A percentile compares a stretch with the other conserved stretches of the same genome.
Evolutionary conservation across 306 rosid species (phyloP).

Genomic region (Crotalaria pallida): DNA sequence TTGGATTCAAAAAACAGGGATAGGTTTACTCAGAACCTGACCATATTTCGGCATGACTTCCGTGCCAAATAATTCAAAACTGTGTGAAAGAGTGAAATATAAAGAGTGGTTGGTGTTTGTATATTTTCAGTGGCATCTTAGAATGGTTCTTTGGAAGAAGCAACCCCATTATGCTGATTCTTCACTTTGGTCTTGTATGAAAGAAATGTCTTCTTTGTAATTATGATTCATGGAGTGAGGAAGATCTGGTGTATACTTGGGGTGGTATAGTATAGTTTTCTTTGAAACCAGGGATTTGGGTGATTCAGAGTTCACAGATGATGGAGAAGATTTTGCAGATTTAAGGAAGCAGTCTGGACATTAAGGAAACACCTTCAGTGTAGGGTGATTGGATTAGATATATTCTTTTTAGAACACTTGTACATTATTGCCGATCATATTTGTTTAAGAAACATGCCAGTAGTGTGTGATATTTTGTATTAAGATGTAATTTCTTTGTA

Average conservation of each 20-base stretch:
- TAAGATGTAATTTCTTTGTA: slow-evolving; percentile 16
- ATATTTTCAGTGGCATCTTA: slow-evolving; percentile 23
- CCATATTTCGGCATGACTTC: slow-evolving; percentile 38
- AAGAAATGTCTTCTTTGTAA: slow-evolving; percentile 36
- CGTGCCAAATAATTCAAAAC: slow-evolving; percentile 39
- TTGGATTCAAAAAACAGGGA: slow-evolving; percentile 51
- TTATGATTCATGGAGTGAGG: slow-evolving; percentile 25
- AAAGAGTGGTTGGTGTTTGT: slow-evolving; percentile 21
- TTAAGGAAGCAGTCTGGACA: slow-evolving; percentile 3
- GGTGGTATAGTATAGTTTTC: slow-evolving; percentile 22
- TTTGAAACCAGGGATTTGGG: slow-evolving; percentile 24
- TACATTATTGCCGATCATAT: slow-evolving; percentile 20
- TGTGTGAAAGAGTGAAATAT: neutral
- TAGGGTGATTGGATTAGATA: slow-evolving; percentile 34
- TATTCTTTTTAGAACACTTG: slow-evolving; percentile 38
- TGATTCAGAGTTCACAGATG: slow-evolving; percentile 14
- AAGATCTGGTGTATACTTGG: slow-evolving; percentile 19
- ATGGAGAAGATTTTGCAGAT: slow-evolving; percentile 13
- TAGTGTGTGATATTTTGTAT: slow-evolving; percentile 23
- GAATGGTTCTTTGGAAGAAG: slow-evolving; percentile 19
- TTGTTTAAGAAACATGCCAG: slow-evolving; percentile 16
- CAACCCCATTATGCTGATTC: slow-evolving; percentile 19
- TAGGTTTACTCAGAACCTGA: slow-evolving; percentile 50
- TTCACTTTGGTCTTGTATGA: slow-evolving; percentile 16
- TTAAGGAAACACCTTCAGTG: slow-evolving; percentile 8